A percentile compares a stretch with the other conserved stretches of the same genome.
Evolutionary conservation across 805 yeast genomes (phyloP).

Genomic region (Candida sanyiensis): DNA sequence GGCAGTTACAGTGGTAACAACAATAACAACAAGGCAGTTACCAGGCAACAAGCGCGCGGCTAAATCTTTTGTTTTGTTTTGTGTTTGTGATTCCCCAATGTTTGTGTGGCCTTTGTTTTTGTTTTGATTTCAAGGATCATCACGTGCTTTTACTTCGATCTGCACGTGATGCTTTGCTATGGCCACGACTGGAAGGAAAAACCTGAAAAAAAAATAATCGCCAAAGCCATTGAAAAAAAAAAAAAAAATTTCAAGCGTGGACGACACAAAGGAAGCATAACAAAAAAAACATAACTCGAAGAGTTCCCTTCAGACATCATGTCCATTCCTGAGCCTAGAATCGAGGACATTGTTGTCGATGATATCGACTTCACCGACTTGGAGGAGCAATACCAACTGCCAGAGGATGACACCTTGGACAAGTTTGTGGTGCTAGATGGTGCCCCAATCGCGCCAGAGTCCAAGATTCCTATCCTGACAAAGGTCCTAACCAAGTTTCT

Average conservation of each 20-base stretch:
- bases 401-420: conserved; percentile 59
- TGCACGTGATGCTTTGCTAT: neutral
- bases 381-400: conserved; percentile 66
- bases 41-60: conserved; percentile 1
- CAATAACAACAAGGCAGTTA: neutral
- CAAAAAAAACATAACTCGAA: too few relatives aligned
- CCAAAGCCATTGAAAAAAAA: conserved; percentile 3
- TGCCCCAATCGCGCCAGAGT: conserved; percentile 89
- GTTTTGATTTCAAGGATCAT: too few relatives aligned
- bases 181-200: neutral
- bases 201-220: neutral
- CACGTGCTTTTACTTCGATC: neutral
- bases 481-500: conserved; percentile 83
- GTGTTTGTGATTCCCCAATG: conserved; percentile 1
- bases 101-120: too few relatives aligned
- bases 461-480: conserved; percentile 75
- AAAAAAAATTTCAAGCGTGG: conserved; percentile 3
- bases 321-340: conserved; percentile 29
- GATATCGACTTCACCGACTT: conserved; percentile 79
- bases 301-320: too few relatives aligned
- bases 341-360: conserved; percentile 49
- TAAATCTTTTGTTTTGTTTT: neutral
- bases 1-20: neutral
- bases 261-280: neutral
- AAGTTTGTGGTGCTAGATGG: conserved; percentile 87